Base-by-base conservation (phyloP, 768 basidiomycete species). In the Mrakia gelida region DNA sequence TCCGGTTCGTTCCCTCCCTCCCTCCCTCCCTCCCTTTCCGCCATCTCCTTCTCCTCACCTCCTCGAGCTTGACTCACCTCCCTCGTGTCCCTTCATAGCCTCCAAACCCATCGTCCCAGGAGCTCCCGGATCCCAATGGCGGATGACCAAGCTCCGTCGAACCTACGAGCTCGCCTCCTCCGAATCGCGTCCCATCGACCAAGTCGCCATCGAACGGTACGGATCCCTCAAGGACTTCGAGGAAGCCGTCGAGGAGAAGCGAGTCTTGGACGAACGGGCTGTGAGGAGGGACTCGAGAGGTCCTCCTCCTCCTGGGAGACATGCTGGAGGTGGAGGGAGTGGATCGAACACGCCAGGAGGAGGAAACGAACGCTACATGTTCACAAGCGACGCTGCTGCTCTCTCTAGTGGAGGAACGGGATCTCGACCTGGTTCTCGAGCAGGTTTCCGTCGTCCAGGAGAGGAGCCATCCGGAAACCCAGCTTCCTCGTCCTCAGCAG, bases 141-240 rank as follows among this genome's bases (percentile, higher is more conserved):
- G 97, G 23, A 98, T 98, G 97, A 94, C 93, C 91, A 94, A 95
- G 81, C 89, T 99, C 0, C 89, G 91, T 59, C 88, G 92, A 23
- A 91, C 94, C 0, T 95, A 93, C 82, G 96, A 98, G 83, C 88
- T 92, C 3, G 94, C 92, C 0, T 90, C 93, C 78, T 95, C 98
- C 82, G 94, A 95, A 84, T 88, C 89, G 28, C 81, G 84, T 41
- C 75, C 80, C 11, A 80, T 85, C 43, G 82, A 84, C 76, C 83
- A 94, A 78, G 88, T 98, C 43, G 96, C 92, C 0, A 80, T 92
- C 18, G 96, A 98, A 78, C 89, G 95, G 8, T 98, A 97, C 81
- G 94, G 92, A 6, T 90, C 89, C 3, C 84, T 95, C 32, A 89
- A 91, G 73, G 92, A 91, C 7, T 99, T 95, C 82, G 89, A 93